Base-by-base conservation (phyloP, 2,329 filamentous ascomycete species). In the Trichoderma sp. region DNA sequence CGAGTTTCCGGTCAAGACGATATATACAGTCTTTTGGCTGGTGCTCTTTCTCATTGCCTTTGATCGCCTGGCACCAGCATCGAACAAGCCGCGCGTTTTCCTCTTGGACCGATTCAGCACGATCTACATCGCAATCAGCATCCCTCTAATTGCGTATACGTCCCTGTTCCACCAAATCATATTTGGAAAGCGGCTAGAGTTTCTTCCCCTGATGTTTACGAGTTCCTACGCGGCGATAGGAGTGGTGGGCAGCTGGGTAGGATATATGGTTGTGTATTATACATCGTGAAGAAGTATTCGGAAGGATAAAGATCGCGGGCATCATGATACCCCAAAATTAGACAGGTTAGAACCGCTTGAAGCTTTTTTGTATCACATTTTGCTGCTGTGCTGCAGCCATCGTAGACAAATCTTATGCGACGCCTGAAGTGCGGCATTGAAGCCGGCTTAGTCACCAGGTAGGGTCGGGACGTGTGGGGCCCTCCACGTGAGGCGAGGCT, bases 131-230 rank as follows among this genome's bases (percentile, higher is more conserved):
- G 90, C 91, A 0, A 83, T 97, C 69, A 93, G 94, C 75, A 94
- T 98, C 70, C 96, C 95, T 11, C 81, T 98, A 71, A 93, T 98
- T 68, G 80, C 90, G 2, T 99, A 99, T 80, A 94, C 92, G 79
- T 97, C 94, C 13, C 79, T 97, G 61, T 72, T 96, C 8, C 96
- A 99, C 79, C 86, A 88, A 59, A 79, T 95, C n/a, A 81, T 96
- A 5, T 97, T 97, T 81, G 94, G 94, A 0, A 86, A 89, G 75
- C 87, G 84, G 71, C 93, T 92, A 75, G 93, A 97, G 80, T 99
- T 98, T 79, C 81, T 99, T 66, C 96, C 96, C 30, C 83, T 98
- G 74, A 98, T 99, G 95, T 96, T 98, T 77, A 97, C 90, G 73
- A 98, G 95, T 83, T 91, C 92, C 14, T 99, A 98, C 79, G 93